phyloP scores from a whole-genome alignment of 257 asterid genomes.

The Solanum medicagineum region DNA sequence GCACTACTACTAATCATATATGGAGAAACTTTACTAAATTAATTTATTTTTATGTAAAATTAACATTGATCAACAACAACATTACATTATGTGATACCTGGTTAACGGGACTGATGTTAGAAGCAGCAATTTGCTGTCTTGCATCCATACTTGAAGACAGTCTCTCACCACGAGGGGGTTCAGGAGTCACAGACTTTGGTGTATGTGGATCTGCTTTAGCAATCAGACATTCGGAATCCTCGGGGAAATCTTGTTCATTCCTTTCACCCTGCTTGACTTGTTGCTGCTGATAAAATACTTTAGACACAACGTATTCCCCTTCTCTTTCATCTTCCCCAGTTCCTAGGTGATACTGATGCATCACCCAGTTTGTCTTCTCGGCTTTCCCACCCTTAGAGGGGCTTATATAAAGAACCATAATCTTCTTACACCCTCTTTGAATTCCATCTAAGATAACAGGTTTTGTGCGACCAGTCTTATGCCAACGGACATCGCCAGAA shows the following conservation, averaged over 20 bases:
- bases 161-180: conserved; percentile 47
- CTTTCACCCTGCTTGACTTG: conserved; percentile 40
- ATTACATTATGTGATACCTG: neutral
- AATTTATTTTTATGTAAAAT: neutral
- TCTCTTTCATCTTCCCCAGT: conserved; percentile 81
- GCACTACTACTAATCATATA: neutral
- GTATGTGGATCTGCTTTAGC: conserved; percentile 68
- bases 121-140: conserved; percentile 14
- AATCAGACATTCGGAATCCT: conserved; percentile 8
- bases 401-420: conserved; percentile 80
- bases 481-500: conserved; percentile 89
- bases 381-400: conserved; percentile 69
- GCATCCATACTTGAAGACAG: conserved; percentile 9
- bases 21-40: neutral
- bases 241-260: conserved; percentile 32
- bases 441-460: conserved; percentile 71
- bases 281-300: conserved; percentile 88
- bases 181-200: conserved; percentile 69
- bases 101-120: conserved; percentile 8
- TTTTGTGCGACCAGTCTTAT: conserved; percentile 90
- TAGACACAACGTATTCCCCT: conserved; percentile 76
- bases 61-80: neutral
- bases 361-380: conserved; percentile 95
- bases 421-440: conserved; percentile 90
- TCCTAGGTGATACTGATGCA: conserved; percentile 97